phyloP scores from a whole-genome alignment of 768 basidiomycete species.

The Cyclocybe aegerita region DNA sequence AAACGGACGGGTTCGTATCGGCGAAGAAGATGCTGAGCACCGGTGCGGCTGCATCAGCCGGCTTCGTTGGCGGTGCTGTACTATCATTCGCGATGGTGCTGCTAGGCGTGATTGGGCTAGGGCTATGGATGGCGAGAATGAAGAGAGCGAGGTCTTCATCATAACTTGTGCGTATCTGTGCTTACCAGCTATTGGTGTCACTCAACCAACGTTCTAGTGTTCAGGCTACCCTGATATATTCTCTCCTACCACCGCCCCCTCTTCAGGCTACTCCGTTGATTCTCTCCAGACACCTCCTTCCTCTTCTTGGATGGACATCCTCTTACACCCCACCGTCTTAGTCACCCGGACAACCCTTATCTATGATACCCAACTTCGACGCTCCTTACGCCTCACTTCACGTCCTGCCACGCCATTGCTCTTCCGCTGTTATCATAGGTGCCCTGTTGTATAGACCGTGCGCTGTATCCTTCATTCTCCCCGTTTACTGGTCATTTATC shows the following conservation, averaged over 20 bases:
- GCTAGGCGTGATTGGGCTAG: slow-evolving; percentile 7
- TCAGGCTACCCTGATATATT: neutral
- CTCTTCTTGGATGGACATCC: neutral
- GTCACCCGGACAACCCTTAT: neutral
- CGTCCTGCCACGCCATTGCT: neutral
- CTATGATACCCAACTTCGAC: slow-evolving; percentile 1
- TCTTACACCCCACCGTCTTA: neutral
- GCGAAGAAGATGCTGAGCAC: slow-evolving; percentile 21
- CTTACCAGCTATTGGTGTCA: neutral
- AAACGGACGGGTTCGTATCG: slow-evolving; percentile 7
- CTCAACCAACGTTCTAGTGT: neutral
- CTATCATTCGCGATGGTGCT: slow-evolving; percentile 15
- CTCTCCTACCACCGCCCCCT: neutral
- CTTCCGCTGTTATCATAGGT: too few relatives aligned
- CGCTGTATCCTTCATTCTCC: too few relatives aligned
- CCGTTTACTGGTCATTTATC: too few relatives aligned
- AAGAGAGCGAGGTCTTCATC: neutral
- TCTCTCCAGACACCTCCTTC: neutral
- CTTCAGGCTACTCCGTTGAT: neutral
- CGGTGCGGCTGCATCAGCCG: slow-evolving; percentile 29
- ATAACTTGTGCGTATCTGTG: neutral
- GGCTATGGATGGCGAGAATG: slow-evolving; percentile 19
- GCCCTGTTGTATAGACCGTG: too few relatives aligned
- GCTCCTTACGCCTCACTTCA: slow-evolving; percentile 6
- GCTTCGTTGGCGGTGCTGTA: slow-evolving; percentile 29